Conservation (phyloP, 108 stramenopile species). For the Skeletonema marinoi region DNA sequence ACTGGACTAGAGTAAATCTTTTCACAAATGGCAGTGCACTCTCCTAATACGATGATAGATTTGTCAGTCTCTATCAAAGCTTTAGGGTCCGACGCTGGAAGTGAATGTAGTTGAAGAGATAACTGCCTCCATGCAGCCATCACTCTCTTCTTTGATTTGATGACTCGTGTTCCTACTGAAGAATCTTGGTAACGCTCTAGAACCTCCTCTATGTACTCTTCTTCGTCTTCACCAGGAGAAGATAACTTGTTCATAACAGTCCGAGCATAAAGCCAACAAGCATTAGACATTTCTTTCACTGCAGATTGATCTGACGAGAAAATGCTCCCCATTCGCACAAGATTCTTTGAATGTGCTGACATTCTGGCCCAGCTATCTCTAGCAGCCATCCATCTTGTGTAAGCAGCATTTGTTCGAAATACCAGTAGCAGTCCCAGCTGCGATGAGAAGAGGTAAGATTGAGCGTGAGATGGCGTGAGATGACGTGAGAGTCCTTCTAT, state of each 20-base stretch:
- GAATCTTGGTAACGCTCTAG: slow-evolving; percentile 12
- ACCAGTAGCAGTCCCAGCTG: slow-evolving; percentile 71
- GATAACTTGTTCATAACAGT: slow-evolving; percentile 51
- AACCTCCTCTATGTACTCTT: slow-evolving; percentile 32
- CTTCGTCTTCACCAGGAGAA: slow-evolving; percentile 54
- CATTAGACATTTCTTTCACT: slow-evolving; percentile 43
- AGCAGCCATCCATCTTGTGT: slow-evolving; percentile 64
- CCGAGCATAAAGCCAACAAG: slow-evolving; percentile 49
- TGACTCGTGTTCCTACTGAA: background rate
- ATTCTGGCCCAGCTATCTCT: slow-evolving; percentile 62
- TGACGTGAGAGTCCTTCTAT: too few species aligned
- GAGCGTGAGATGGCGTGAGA: too few species aligned
- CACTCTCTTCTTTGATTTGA: slow-evolving; percentile 37
- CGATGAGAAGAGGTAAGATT: too few species aligned
- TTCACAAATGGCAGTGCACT: slow-evolving; percentile 44
- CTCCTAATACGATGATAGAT: slow-evolving; percentile 48
- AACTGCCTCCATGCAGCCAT: slow-evolving; percentile 51
- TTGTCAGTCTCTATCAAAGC: slow-evolving; percentile 56
- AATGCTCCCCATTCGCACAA: slow-evolving; percentile 56
- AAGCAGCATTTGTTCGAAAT: slow-evolving; percentile 74
- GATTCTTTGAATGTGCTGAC: slow-evolving; percentile 48
- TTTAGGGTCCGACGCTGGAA: slow-evolving; percentile 43
- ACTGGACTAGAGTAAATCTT: slow-evolving; percentile 61
- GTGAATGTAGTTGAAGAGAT: slow-evolving; percentile 41
- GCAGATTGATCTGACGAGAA: slow-evolving; percentile 29